These are phyloP conservation scores for Spinacia oleracea DNA, from an alignment of 179 eudicot genomes.

Conservation along the genomic window DNA sequence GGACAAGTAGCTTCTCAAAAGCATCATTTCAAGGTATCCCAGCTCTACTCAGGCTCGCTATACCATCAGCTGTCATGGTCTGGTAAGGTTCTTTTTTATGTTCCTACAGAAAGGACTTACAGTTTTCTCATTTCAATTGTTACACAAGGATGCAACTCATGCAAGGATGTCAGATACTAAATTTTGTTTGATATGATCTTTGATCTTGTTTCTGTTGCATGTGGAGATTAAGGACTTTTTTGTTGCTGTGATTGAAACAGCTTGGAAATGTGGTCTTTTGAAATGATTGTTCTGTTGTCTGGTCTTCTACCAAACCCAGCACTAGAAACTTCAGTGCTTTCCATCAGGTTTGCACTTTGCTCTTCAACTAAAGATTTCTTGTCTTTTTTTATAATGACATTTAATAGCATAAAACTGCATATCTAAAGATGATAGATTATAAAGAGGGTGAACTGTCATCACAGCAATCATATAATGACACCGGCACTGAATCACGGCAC, in stretches of 20 bases:
- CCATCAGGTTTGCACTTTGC: constrained; percentile 50
- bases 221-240: neutral
- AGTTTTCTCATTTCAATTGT: neutral
- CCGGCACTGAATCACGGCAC: no score
- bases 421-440: neutral
- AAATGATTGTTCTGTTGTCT: constrained; percentile 71
- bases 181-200: neutral
- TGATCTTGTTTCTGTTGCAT: neutral
- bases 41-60: constrained; percentile 56
- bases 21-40: constrained; percentile 7
- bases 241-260: constrained; percentile 33
- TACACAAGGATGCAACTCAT: neutral
- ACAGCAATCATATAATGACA: no score
- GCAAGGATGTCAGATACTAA: neutral
- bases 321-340: constrained; percentile 82
- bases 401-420: neutral
- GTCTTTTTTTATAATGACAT: neutral
- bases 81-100: constrained; percentile 45
- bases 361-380: neutral
- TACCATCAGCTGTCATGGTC: constrained; percentile 87
- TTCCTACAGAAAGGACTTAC: neutral
- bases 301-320: constrained; percentile 85
- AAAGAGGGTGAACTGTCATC: no score
- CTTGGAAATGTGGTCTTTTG: constrained; percentile 82
- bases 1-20: constrained; percentile 44